Percentiles rank a stretch among this genome's conserved stretches.
phyloP scores from a whole-genome alignment of 805 yeast species.

The Novakomyces olei region DNA sequence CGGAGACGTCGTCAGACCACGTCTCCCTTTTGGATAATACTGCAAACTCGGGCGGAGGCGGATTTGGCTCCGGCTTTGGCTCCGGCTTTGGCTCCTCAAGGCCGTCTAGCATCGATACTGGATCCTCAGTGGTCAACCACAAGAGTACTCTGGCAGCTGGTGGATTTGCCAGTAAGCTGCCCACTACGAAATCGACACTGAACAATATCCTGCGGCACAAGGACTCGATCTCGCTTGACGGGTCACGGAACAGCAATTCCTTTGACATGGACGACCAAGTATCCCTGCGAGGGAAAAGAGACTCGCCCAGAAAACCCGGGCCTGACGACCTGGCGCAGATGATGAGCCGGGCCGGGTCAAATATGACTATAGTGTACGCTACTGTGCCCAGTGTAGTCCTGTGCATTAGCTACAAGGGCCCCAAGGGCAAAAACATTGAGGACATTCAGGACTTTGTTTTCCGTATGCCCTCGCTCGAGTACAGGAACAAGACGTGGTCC shows the following conservation, averaged over 20 bases:
- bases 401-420: conserved; percentile 55
- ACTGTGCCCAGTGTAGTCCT: conserved; percentile 29
- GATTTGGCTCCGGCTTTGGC: too few species aligned
- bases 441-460: conserved; percentile 58
- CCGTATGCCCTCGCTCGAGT: conserved; percentile 36
- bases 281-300: too few species aligned
- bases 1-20: not conserved
- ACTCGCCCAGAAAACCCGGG: too few species aligned
- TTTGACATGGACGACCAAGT: conserved; percentile 7
- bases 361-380: conserved; percentile 42
- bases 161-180: too few species aligned
- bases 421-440: conserved; percentile 41
- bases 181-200: not conserved
- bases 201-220: too few species aligned
- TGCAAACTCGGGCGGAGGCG: not conserved
- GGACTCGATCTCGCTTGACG: not conserved
- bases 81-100: not conserved
- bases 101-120: not conserved
- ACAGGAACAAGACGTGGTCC: conserved; percentile 48
- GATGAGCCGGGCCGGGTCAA: conserved; percentile 54
- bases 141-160: too few species aligned
- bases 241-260: not conserved
- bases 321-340: conserved; percentile 31
- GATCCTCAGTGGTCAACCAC: not conserved
- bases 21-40: not conserved